Conservation (phyloP, 352 stramenopile genomes). For the Phytophthora idaei region DNA sequence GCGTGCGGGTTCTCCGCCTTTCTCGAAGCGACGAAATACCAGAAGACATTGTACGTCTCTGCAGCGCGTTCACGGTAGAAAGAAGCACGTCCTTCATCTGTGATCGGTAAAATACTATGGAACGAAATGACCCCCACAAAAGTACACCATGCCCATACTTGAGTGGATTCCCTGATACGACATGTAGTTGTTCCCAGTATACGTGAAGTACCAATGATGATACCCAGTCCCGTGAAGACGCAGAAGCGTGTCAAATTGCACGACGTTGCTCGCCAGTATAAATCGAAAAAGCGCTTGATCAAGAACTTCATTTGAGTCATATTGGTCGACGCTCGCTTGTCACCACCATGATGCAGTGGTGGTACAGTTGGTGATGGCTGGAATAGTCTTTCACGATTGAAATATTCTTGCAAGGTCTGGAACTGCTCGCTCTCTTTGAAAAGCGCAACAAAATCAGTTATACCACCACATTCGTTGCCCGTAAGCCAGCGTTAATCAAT, state of each 20-base stretch:
- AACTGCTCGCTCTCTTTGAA: conserved; percentile 40
- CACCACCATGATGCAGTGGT: conserved; percentile 36
- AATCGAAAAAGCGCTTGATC: conserved; percentile 51
- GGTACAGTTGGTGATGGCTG: conserved; percentile 29
- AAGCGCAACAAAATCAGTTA: conserved; percentile 39
- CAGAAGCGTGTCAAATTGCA: conserved; percentile 49
- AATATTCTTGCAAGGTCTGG: conserved; percentile 26
- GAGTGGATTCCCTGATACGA: conserved; percentile 19
- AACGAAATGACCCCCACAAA: conserved; percentile 46
- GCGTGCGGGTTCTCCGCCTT: conserved; percentile 23
- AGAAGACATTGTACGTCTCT: conserved; percentile 78
- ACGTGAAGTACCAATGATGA: conserved; percentile 78
- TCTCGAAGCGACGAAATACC: conserved; percentile 61
- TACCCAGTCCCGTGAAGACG: conserved; percentile 63
- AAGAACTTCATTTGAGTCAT: conserved; percentile 44
- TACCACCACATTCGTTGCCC: conserved; percentile 14
- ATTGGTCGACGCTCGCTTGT: conserved; percentile 36
- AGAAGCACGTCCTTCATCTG: conserved; percentile 21
- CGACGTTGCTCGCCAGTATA: conserved; percentile 60
- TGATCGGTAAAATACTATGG: conserved; percentile 28
- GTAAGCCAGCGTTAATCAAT: conserved; percentile 53
- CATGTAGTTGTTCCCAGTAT: conserved; percentile 44
- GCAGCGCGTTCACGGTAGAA: conserved; percentile 89
- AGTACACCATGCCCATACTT: no score
- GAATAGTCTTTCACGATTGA: conserved; percentile 33